Evolutionary conservation across 495 filamentous ascomycete species (phyloP).

Genomic region (Podospora comata): DNA sequence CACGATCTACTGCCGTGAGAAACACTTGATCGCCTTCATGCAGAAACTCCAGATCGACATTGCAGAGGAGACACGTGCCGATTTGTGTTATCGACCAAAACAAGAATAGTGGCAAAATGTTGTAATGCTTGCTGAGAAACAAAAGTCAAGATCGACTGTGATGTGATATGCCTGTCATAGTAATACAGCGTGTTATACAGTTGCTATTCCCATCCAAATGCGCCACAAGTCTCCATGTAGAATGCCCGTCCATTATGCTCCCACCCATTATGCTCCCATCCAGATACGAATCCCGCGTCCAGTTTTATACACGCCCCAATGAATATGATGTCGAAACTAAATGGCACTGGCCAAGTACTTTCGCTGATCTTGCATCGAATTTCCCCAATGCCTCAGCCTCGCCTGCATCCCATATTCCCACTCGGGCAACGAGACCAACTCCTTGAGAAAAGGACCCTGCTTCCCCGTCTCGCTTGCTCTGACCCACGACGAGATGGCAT

Average conservation of each 20-base stretch:
- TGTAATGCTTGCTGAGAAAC: not conserved
- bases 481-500: slow-evolving; percentile 26
- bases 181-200: not conserved
- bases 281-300: not conserved
- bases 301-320: not conserved
- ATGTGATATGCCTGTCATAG: not conserved
- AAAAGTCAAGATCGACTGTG: not conserved
- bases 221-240: not conserved
- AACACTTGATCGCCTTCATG: not conserved
- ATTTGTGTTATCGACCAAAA: not conserved
- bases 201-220: not conserved
- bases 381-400: slow-evolving; percentile 26
- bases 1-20: not conserved
- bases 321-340: not conserved
- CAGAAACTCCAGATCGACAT: slow-evolving; percentile 1
- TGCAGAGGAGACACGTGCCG: not conserved
- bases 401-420: slow-evolving; percentile 30
- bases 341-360: not conserved
- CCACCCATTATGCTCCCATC: not conserved
- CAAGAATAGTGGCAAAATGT: not conserved
- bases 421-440: slow-evolving; percentile 40
- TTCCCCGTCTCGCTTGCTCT: slow-evolving; percentile 10
- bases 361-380: slow-evolving; percentile 18
- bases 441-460: slow-evolving; percentile 32
- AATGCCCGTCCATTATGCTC: not conserved